Evolutionary conservation across 352 stramenopile species (phyloP).

Genomic region (Phytophthora meadii): DNA sequence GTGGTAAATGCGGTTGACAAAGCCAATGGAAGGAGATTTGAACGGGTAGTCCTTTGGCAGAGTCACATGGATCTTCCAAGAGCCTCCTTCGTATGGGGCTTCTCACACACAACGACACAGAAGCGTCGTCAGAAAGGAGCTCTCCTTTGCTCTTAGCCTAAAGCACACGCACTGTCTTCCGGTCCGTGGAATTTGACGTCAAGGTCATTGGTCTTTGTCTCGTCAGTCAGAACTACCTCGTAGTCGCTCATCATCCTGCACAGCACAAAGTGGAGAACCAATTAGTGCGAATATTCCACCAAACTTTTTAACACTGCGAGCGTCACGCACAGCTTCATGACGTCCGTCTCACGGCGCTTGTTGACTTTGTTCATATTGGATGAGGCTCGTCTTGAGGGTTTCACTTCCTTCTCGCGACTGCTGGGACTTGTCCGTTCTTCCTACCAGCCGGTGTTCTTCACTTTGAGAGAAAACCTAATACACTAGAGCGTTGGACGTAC

Average conservation of each 20-base stretch:
- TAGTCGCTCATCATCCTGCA: constrained; percentile 93
- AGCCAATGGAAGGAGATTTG: constrained; percentile 94
- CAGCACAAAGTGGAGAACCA: neutral
- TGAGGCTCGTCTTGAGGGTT: neutral
- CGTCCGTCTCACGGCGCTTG: constrained; percentile 88
- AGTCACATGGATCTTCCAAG: constrained; percentile 94
- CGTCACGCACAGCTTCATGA: constrained; percentile 89
- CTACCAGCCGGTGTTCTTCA: constrained; percentile 24
- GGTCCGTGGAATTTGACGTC: constrained; percentile 89
- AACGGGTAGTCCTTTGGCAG: constrained; percentile 94
- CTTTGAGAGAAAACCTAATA: constrained; percentile 28
- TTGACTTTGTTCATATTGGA: constrained; percentile 74
- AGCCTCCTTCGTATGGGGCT: constrained; percentile 92
- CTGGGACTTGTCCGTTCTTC: constrained; percentile 19
- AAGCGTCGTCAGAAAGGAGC: constrained; percentile 16
- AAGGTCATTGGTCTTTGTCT: constrained; percentile 84
- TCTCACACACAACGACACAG: constrained; percentile 21
- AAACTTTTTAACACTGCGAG: neutral
- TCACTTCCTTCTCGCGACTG: constrained; percentile 21
- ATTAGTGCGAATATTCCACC: neutral
- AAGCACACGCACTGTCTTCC: constrained; percentile 72
- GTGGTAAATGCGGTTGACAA: constrained; percentile 94
- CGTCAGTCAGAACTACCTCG: constrained; percentile 83
- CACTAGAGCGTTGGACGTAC: constrained; percentile 32
- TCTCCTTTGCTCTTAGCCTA: neutral